Percentiles rank a stretch among this genome's conserved stretches.
Conservation (phyloP, 352 stramenopile genomes). For the Globisporangium paroecandrum region DNA sequence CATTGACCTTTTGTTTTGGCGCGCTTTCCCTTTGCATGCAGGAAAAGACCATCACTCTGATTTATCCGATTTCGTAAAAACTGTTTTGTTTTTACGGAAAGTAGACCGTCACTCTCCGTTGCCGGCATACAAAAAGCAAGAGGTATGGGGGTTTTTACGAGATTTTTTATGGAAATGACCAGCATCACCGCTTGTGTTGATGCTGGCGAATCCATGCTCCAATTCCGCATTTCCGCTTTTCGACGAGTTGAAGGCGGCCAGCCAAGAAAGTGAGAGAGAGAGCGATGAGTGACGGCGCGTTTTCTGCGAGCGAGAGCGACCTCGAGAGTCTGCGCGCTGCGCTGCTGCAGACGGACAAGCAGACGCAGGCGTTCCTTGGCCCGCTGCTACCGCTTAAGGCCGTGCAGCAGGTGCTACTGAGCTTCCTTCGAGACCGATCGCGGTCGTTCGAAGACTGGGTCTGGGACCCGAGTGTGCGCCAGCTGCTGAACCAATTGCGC, state of each 20-base stretch:
- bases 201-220: background rate
- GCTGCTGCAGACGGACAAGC: conserved; percentile 40
- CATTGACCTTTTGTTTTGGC: conserved; percentile 1
- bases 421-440: conserved; percentile 57
- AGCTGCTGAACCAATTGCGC: conserved; percentile 50
- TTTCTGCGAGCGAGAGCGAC: conserved; percentile 23
- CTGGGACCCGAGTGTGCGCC: conserved; percentile 59
- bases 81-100: background rate
- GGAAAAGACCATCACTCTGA: conserved; percentile 1
- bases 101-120: background rate
- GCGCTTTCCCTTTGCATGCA: background rate
- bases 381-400: conserved; percentile 55
- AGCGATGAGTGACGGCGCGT: background rate
- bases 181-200: background rate
- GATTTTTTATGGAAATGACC: conserved; percentile 7
- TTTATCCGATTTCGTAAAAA: conserved; percentile 3
- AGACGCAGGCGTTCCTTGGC: conserved; percentile 52
- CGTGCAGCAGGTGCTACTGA: conserved; percentile 68
- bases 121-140: background rate
- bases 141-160: conserved; percentile 9
- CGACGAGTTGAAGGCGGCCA: conserved; percentile 1
- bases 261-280: background rate
- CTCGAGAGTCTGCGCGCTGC: conserved; percentile 33
- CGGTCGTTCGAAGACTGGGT: conserved; percentile 73
- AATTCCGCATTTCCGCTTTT: conserved; percentile 7